Evolutionary conservation across 139 green algal species (phyloP), one percentile per base, ranked within the genome.

Genomic region (Coelastrella sp.): DNA sequence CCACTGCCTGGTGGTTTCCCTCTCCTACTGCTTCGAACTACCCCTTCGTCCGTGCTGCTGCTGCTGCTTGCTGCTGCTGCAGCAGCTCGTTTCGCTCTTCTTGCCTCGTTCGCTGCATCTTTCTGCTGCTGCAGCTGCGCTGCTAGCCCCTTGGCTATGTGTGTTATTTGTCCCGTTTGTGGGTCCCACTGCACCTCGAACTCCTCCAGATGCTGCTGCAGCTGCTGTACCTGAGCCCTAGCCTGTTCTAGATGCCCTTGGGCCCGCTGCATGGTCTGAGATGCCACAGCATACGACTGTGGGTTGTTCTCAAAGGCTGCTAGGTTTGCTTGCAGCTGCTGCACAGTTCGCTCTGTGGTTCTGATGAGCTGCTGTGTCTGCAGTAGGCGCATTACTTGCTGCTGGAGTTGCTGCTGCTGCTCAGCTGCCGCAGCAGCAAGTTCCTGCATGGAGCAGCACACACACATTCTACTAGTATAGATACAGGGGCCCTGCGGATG

Each of bases 291-390:
- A 47, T 66, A 47, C 47, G 47, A 19, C 83, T 88, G 83, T 3
- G 83, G 83, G 68, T 88, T 80, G 47, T 88, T 88, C 59, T 77
- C 83, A 68, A 88, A 80, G 64, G 83, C 83, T 14, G 23, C 23
- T 73, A 88, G 32, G 16, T 68, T 77, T 6, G 1, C 68, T 10
- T 32, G 65, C 65, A 88, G 19, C 23, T 68, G 19, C 65, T 71
- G 66, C 17, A 88, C 68, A 22, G 68, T 80, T 14, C 4, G 65
- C 32, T 80, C 64, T 16, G 68, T 80, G 23, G 5, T 60, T 5
- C 4, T 17, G 8, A 88, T 64, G 65, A 88, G 66, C 83, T 81
- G 66, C 65, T 77, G 83, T 20, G 83, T 80, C 7, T 88, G 22
- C 23, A 71, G 83, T 13, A 88, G 66, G 14, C 56, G 47, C 4